Base-by-base conservation (phyloP, 2,329 filamentous ascomycete genomes). In the Daldinia sp. region DNA sequence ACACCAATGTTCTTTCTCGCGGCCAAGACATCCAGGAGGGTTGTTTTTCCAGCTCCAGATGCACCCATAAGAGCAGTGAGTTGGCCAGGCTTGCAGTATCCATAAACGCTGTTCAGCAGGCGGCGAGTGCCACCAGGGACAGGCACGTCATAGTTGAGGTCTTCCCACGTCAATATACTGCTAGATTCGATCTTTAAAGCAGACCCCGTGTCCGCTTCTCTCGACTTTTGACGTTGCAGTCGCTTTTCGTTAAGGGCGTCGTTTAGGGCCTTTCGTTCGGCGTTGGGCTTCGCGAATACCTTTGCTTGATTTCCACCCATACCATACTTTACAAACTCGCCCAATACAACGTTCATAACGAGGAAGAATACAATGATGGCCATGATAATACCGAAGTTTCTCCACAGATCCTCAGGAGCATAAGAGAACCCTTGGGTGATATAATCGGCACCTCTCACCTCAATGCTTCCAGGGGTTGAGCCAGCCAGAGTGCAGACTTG, bases 1-100 rank as follows among this genome's bases (percentile, higher is more conserved):
- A 89, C 86, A 71, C 88, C 88, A 62, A 89, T 88, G 72, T 87
- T 89, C 80, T 89, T 89, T 41, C 88, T 82, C 0, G 83, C 78
- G 0, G 87, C 87, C 39, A 97, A 82, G 0, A 95, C 92, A 74
- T 97, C 92, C 2, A 97, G 83, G 0, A 97, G 82, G 0, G 93
- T 97, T 0, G 93, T 96, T 81, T 97, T 97, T 55, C 93, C 93
- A 4, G 93, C 93, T n/a, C 92, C 92, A 4, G 91, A 93, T 6
- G 90, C 90, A 42, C 93, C 93, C 91, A 96, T 94, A 1, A 96
- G 82, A 2, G 92, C 92, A 2, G 92, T 94, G 9, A 95, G 84
- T 73, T 91, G 88, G 39, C 93, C 92, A 1, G 92, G 92, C 69
- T 90, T 89, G 57, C 94, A 92, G 73, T 90, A 95, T 1, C 90